A percentile compares a stretch with the other conserved stretches of the same genome.
These are phyloP conservation scores for Sclerotinia spermophila DNA, from an alignment of 2,329 filamentous ascomycete species.

Conservation along the genomic window DNA sequence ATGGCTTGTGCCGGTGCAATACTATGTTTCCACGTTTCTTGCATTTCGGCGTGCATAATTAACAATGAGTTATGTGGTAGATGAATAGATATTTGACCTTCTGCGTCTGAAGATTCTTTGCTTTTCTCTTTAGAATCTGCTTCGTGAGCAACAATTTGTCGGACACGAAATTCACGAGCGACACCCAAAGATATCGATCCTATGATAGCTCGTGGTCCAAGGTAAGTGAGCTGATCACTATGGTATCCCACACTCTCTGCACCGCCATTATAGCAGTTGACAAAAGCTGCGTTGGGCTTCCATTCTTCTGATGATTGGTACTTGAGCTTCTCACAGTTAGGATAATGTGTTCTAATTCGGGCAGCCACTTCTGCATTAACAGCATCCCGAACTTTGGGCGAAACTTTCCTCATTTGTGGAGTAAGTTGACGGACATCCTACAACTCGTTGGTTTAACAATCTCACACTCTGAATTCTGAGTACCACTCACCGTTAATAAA, in stretches of 20 bases:
- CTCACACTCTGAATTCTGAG: constrained; percentile 13
- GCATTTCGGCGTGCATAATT: constrained; percentile 97
- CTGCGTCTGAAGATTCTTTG: constrained; percentile 54
- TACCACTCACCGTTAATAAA: constrained; percentile 54
- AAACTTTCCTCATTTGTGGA: constrained; percentile 68
- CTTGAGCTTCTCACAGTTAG: constrained; percentile 66
- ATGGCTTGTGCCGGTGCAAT: constrained; percentile 73
- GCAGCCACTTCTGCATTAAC: constrained; percentile 75
- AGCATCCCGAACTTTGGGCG: constrained; percentile 63
- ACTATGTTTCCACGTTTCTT: constrained; percentile 93
- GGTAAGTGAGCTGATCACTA: constrained; percentile 86
- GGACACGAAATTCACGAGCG: constrained; percentile 86
- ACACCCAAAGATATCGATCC: constrained; percentile 89
- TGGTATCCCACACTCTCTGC: constrained; percentile 87
- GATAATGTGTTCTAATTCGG: constrained; percentile 67
- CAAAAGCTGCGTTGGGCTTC: constrained; percentile 86
- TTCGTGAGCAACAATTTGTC: constrained; percentile 65
- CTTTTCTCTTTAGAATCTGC: constrained; percentile 25
- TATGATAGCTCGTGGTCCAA: constrained; percentile 84
- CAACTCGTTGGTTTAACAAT: background rate
- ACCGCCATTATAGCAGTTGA: constrained; percentile 87
- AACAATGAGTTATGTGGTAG: constrained; percentile 91
- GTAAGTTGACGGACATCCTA: constrained; percentile 74
- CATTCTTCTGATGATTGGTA: constrained; percentile 72
- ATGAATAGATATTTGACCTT: constrained; percentile 88